phyloP scores from a whole-genome alignment of 2,329 filamentous ascomycete genomes.

The Teratosphaeria pseudoeucalypti region DNA sequence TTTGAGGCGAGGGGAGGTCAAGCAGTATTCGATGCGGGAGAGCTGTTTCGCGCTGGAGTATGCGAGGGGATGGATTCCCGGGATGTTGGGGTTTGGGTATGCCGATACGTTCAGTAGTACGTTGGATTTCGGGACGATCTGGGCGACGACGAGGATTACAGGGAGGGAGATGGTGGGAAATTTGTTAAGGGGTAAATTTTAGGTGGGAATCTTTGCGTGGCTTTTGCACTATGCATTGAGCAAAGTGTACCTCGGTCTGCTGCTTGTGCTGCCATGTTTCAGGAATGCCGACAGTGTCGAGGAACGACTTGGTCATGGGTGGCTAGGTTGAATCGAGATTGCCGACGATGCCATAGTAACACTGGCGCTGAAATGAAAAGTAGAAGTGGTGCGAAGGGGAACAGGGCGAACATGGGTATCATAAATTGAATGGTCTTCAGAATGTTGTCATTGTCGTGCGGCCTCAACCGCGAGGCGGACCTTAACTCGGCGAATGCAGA shows the following conservation, averaged over 20 bases:
- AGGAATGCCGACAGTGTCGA: neutral
- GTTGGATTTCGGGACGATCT: slow-evolving; percentile 74
- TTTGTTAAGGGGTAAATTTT: slow-evolving; percentile 61
- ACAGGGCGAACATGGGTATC: neutral
- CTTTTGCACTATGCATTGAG: neutral
- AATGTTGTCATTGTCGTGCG: neutral
- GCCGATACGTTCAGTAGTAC: slow-evolving; percentile 73
- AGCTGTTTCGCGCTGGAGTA: slow-evolving; percentile 75
- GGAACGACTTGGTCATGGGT: neutral
- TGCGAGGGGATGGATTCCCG: slow-evolving; percentile 80
- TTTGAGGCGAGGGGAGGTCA: slow-evolving; percentile 58
- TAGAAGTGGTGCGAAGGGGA: neutral
- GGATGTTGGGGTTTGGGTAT: slow-evolving; percentile 84
- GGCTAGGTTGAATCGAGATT: neutral
- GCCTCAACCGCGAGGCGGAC: neutral
- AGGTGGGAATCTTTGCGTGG: neutral
- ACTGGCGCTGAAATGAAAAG: neutral
- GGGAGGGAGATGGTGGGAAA: slow-evolving; percentile 67
- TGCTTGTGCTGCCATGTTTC: neutral
- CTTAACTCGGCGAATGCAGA: neutral
- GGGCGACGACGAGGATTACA: slow-evolving; percentile 65
- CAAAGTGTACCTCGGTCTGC: neutral
- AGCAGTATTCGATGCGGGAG: slow-evolving; percentile 75
- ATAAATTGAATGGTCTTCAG: neutral
- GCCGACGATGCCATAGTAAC: neutral